These are phyloP conservation scores for Boletus subparvulus DNA, from an alignment of 768 basidiomycete genomes.

Conservation along the genomic window DNA sequence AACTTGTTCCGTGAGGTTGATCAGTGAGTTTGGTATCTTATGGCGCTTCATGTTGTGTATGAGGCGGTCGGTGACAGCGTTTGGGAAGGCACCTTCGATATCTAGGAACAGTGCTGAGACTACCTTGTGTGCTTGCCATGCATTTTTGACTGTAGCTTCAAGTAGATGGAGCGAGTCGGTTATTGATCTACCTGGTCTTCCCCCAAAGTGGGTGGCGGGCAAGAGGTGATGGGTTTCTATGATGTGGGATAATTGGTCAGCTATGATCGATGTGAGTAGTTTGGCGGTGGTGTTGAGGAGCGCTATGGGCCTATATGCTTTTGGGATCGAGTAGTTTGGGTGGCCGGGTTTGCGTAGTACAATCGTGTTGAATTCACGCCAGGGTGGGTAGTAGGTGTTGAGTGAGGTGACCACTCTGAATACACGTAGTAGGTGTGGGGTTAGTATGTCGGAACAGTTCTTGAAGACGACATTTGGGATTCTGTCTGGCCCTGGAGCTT, in stretches of 20 bases:
- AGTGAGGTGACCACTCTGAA: no score
- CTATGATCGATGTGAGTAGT: not conserved
- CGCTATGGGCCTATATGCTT: no score
- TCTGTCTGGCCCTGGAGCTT: no score
- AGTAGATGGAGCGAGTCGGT: not conserved
- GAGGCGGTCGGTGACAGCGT: not conserved
- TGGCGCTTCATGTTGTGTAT: not conserved
- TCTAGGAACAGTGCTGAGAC: not conserved
- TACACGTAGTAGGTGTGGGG: no score
- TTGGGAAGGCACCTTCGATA: not conserved
- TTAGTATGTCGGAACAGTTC: no score
- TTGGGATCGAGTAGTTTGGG: no score
- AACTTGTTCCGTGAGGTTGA: constrained; percentile 3
- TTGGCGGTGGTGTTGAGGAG: no score
- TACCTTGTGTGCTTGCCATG: not conserved
- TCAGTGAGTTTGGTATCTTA: not conserved
- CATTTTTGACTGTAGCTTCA: not conserved
- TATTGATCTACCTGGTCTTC: not conserved
- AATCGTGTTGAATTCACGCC: no score
- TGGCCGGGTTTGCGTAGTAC: no score
- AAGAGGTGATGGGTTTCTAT: not conserved
- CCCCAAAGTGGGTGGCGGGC: not conserved
- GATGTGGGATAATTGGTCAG: no score
- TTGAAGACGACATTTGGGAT: no score
- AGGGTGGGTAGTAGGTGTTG: no score